Evolutionary conservation across 148 eudicot species (phyloP).

Genomic region (Heliosperma pusillum): DNA sequence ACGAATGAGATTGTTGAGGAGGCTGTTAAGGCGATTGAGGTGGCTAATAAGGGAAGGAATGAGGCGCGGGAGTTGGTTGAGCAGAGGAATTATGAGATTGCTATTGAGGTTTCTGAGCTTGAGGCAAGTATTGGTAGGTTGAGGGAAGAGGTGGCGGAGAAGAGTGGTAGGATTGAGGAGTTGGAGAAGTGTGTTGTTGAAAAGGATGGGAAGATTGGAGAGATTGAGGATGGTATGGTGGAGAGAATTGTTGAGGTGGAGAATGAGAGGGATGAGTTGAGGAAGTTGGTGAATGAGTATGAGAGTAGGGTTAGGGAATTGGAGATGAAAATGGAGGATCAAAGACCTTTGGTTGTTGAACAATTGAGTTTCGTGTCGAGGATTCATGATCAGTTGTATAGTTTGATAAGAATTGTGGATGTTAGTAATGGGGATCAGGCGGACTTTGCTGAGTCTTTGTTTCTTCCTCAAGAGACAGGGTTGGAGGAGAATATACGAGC

Average conservation of each 20-base stretch:
- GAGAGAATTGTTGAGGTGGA: slow-evolving; percentile 48
- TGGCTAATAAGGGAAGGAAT: slow-evolving; percentile 52
- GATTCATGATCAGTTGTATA: slow-evolving; percentile 68
- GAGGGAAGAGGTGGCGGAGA: slow-evolving; percentile 63
- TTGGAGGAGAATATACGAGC: slow-evolving; percentile 86
- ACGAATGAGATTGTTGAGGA: slow-evolving; percentile 93
- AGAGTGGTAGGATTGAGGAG: slow-evolving; percentile 43
- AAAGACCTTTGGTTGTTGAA: slow-evolving; percentile 68
- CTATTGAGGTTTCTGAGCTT: slow-evolving; percentile 91
- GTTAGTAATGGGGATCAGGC: slow-evolving; percentile 55
- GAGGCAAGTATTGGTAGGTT: slow-evolving; percentile 75
- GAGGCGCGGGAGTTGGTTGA: slow-evolving; percentile 77
- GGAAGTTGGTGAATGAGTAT: slow-evolving; percentile 47
- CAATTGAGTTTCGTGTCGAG: slow-evolving; percentile 61
- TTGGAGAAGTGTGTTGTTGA: slow-evolving; percentile 55
- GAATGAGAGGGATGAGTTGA: slow-evolving; percentile 50
- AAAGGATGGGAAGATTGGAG: slow-evolving; percentile 51
- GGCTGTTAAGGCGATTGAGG: slow-evolving; percentile 63
- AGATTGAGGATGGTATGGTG: slow-evolving; percentile 45
- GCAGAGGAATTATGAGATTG: slow-evolving; percentile 90
- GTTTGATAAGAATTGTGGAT: slow-evolving; percentile 72
- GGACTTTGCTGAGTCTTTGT: slow-evolving; percentile 74
- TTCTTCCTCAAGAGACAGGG: slow-evolving; percentile 80
- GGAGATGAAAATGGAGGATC: slow-evolving; percentile 54
- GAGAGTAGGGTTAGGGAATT: slow-evolving; percentile 46